A percentile compares a stretch with the other conserved stretches of the same genome.
phyloP scores from a whole-genome alignment of 2,329 filamentous ascomycete genomes.

The Sclerotinia sclerotiorum region DNA sequence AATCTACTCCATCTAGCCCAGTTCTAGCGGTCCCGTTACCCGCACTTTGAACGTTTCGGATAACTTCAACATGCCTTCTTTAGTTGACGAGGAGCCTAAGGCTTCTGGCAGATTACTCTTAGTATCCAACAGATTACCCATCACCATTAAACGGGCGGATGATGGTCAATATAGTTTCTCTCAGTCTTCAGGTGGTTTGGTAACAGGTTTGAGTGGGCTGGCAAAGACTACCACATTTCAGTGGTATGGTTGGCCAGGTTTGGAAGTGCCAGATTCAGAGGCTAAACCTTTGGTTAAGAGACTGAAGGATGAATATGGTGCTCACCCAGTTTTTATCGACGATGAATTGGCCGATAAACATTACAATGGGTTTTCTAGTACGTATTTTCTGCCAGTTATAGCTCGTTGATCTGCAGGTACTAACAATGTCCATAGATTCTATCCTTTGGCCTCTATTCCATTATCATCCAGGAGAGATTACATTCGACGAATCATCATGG shows the following conservation, averaged over 20 bases:
- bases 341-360: slow-evolving; percentile 92
- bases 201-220: slow-evolving; percentile 87
- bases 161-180: slow-evolving; percentile 91
- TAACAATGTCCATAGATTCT: slow-evolving; percentile 60
- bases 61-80: slow-evolving; percentile 33
- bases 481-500: slow-evolving; percentile 95
- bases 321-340: slow-evolving; percentile 88
- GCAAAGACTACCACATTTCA: slow-evolving; percentile 92
- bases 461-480: slow-evolving; percentile 97
- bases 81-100: slow-evolving; percentile 31
- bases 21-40: background rate
- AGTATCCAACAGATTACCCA: slow-evolving; percentile 90
- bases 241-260: slow-evolving; percentile 97
- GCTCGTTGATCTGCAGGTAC: slow-evolving; percentile 6
- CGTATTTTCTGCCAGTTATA: slow-evolving; percentile 40
- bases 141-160: slow-evolving; percentile 91
- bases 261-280: slow-evolving; percentile 87
- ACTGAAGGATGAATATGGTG: slow-evolving; percentile 83
- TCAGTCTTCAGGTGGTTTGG: slow-evolving; percentile 95
- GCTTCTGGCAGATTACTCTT: slow-evolving; percentile 62
- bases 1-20: background rate
- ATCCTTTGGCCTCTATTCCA: slow-evolving; percentile 99
- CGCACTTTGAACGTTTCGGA: background rate
- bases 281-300: slow-evolving; percentile 70
- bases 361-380: slow-evolving; percentile 98